phyloP scores from a whole-genome alignment of 2,329 filamentous ascomycete genomes.

The Claviceps lovelessii region DNA sequence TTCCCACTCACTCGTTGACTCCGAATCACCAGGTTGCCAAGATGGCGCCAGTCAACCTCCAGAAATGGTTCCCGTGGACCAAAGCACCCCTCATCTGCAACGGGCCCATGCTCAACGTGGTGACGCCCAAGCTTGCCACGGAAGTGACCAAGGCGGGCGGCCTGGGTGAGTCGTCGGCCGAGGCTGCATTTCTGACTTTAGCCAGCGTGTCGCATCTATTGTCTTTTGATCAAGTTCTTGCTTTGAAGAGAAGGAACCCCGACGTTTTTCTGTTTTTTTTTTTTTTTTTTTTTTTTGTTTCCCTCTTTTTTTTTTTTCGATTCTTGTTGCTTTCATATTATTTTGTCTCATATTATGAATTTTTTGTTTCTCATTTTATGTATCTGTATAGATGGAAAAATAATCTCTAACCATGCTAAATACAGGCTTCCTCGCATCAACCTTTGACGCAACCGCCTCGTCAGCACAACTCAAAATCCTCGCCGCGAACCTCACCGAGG shows the following conservation, averaged over 20 bases:
- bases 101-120: constrained; percentile 23
- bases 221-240: too few relatives aligned
- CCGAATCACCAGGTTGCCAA: too few relatives aligned
- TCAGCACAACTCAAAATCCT: constrained; percentile 20
- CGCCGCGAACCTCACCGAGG: constrained; percentile 17
- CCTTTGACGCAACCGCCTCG: constrained; percentile 15
- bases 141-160: constrained; percentile 26
- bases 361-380: too few relatives aligned
- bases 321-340: too few relatives aligned
- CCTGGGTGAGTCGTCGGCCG: constrained; percentile 14
- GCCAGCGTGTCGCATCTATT: neutral
- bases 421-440: constrained; percentile 19
- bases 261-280: too few relatives aligned
- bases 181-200: too few relatives aligned
- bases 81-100: constrained; percentile 19
- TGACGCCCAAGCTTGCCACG: constrained; percentile 19
- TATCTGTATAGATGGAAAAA: too few relatives aligned
- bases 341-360: too few relatives aligned
- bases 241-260: too few relatives aligned
- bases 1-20: too few relatives aligned
- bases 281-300: too few relatives aligned
- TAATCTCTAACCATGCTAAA: neutral
- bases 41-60: constrained; percentile 15
- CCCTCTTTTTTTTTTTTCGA: too few relatives aligned
- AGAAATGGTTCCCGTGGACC: constrained; percentile 18